Conservation (phyloP, 2,329 filamentous ascomycete genomes). For the Exserohilum rostratum region DNA sequence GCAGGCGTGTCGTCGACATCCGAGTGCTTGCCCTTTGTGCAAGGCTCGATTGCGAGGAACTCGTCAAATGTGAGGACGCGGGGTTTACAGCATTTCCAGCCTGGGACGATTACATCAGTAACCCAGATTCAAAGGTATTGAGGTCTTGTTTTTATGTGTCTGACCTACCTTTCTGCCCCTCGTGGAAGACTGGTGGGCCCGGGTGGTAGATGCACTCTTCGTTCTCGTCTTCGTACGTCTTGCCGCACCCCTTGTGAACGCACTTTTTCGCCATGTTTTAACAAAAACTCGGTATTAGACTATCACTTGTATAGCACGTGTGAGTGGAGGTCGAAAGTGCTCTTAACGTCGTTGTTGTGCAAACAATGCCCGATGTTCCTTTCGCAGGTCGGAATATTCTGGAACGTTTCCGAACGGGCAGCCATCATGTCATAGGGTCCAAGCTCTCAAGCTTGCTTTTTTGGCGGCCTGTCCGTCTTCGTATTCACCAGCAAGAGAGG, state of each 20-base stretch:
- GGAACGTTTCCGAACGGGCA: slow-evolving; percentile 26
- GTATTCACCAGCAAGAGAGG: neutral
- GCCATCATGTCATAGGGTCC: slow-evolving; percentile 35
- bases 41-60: slow-evolving; percentile 90
- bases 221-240: slow-evolving; percentile 78
- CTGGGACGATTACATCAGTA: too few relatives aligned
- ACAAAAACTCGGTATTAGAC: neutral
- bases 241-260: slow-evolving; percentile 94
- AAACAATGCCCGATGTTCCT: slow-evolving; percentile 25
- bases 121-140: neutral
- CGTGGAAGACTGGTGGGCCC: slow-evolving; percentile 88
- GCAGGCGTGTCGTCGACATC: slow-evolving; percentile 76
- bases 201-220: slow-evolving; percentile 92
- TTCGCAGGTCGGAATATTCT: slow-evolving; percentile 43
- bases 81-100: slow-evolving; percentile 99
- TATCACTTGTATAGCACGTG: neutral
- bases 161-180: slow-evolving; percentile 88
- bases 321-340: slow-evolving; percentile 10
- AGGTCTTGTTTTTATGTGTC: neutral
- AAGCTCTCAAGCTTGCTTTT: slow-evolving; percentile 17
- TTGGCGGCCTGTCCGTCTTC: neutral
- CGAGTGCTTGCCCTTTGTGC: slow-evolving; percentile 90
- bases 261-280: slow-evolving; percentile 78
- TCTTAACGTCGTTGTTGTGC: slow-evolving; percentile 9
- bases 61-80: slow-evolving; percentile 97